Conservation (phyloP, 371 early-diverging fungal genomes). For the Mucor racemosus region DNA sequence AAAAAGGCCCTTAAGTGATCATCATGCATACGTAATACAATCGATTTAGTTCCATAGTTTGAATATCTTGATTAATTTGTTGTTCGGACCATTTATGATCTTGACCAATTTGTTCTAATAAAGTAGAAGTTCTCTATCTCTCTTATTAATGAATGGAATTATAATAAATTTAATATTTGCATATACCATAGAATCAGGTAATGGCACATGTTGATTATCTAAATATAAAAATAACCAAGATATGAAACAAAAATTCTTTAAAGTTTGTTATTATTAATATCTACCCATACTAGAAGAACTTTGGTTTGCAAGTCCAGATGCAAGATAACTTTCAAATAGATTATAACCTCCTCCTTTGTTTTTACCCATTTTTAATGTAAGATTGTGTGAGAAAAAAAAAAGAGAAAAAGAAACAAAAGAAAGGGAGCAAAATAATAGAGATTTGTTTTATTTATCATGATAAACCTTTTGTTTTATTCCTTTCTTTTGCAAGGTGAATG, state of each 20-base stretch:
- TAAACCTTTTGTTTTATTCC: background rate
- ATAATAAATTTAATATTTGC: background rate
- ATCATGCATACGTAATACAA: conserved; percentile 49
- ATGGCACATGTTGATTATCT: conserved; percentile 28
- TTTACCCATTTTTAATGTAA: conserved; percentile 35
- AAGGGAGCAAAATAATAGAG: conserved; percentile 11
- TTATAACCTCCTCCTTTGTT: conserved; percentile 24
- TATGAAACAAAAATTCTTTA: background rate
- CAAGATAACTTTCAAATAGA: conserved; percentile 34
- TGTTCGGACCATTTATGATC: conserved; percentile 64
- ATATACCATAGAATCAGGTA: conserved; percentile 39
- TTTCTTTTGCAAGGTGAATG: background rate
- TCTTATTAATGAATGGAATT: background rate
- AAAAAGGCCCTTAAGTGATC: background rate
- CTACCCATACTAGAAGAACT: conserved; percentile 4
- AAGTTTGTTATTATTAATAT: background rate
- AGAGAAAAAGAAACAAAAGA: conserved; percentile 3
- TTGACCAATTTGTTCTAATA: conserved; percentile 66
- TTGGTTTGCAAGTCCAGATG: conserved; percentile 22
- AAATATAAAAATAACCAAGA: background rate
- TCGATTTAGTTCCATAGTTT: conserved; percentile 57
- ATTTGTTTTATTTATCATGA: background rate
- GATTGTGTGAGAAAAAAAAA: conserved; percentile 8
- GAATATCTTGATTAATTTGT: conserved; percentile 61
- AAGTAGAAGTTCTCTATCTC: conserved; percentile 58